phyloP scores from a whole-genome alignment of 768 basidiomycete species.

The Gloeophyllum trabeum region DNA sequence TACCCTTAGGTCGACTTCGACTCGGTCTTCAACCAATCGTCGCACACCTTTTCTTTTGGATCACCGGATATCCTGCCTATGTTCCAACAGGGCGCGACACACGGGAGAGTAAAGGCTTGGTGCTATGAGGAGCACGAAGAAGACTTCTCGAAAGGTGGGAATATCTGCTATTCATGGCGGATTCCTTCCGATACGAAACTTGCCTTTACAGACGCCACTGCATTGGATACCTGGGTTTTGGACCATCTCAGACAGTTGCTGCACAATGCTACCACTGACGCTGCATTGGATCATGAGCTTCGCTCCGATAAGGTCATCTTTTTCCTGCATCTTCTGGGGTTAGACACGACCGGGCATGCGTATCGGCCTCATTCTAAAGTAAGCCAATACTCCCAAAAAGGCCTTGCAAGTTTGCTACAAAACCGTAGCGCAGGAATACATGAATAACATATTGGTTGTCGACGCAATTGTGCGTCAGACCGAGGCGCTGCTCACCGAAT shows the following conservation, averaged over 20 bases:
- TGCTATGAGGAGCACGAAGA: conserved; percentile 68
- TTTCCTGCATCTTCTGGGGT: conserved; percentile 74
- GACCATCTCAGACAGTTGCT: conserved; percentile 55
- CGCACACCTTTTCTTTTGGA: conserved; percentile 71
- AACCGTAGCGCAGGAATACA: conserved; percentile 69
- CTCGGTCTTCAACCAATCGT: conserved; percentile 79
- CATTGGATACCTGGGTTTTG: conserved; percentile 70
- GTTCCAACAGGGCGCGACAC: conserved; percentile 66
- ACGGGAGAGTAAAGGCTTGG: conserved; percentile 65
- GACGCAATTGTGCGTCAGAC: conserved; percentile 62
- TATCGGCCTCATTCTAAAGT: conserved; percentile 76
- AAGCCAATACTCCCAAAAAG: conserved; percentile 4
- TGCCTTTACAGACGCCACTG: conserved; percentile 48
- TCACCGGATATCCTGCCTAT: conserved; percentile 86
- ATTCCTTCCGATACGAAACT: not conserved
- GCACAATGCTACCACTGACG: conserved; percentile 47
- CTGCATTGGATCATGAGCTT: conserved; percentile 36
- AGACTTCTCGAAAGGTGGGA: conserved; percentile 74
- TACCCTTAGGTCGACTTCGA: conserved; percentile 60
- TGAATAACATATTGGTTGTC: conserved; percentile 73
- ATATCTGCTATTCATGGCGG: not conserved
- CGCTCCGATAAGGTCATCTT: conserved; percentile 55
- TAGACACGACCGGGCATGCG: conserved; percentile 83
- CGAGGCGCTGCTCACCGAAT: conserved; percentile 47
- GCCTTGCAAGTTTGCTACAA: not conserved